Conservation (phyloP, 2,329 filamentous ascomycete species). For the Fusarium penzigii region DNA sequence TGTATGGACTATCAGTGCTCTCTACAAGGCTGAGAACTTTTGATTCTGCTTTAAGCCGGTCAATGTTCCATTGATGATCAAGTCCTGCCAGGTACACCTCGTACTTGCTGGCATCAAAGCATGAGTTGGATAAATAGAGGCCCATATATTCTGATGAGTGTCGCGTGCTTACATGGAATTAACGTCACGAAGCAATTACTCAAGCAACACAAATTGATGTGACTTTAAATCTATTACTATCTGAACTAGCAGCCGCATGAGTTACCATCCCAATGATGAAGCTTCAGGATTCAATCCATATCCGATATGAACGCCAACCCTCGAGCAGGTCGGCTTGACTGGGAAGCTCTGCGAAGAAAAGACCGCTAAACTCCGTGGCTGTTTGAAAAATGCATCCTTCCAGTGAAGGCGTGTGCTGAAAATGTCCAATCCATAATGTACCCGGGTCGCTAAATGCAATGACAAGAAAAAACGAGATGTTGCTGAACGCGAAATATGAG, state of each 20-base stretch:
- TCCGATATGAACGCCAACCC: slow-evolving; percentile 21
- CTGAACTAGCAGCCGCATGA: slow-evolving; percentile 11
- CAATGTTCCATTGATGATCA: too few relatives aligned
- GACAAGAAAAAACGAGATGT: background rate
- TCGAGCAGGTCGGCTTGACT: slow-evolving; percentile 18
- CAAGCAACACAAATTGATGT: background rate
- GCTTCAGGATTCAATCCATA: slow-evolving; percentile 12
- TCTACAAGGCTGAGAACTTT: too few relatives aligned
- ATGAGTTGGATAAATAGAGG: too few relatives aligned
- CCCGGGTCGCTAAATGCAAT: background rate
- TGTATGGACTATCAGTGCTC: too few relatives aligned
- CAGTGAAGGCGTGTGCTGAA: background rate
- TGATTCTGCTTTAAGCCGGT: too few relatives aligned
- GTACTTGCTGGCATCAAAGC: too few relatives aligned
- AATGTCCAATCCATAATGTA: background rate
- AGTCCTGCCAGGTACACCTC: too few relatives aligned
- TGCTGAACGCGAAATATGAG: background rate
- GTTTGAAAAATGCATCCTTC: slow-evolving; percentile 1
- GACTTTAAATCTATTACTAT: slow-evolving; percentile 16
- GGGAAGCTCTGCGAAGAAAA: slow-evolving; percentile 15
- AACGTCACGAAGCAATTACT: background rate
- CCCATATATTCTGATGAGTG: too few relatives aligned
- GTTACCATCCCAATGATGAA: slow-evolving; percentile 17
- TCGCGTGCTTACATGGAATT: too few relatives aligned
- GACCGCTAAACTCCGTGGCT: slow-evolving; percentile 1